Evolutionary conservation across 225 moss, liverwort and hornwort genomes (phyloP).

Genomic region (Physcomitrium patens): DNA sequence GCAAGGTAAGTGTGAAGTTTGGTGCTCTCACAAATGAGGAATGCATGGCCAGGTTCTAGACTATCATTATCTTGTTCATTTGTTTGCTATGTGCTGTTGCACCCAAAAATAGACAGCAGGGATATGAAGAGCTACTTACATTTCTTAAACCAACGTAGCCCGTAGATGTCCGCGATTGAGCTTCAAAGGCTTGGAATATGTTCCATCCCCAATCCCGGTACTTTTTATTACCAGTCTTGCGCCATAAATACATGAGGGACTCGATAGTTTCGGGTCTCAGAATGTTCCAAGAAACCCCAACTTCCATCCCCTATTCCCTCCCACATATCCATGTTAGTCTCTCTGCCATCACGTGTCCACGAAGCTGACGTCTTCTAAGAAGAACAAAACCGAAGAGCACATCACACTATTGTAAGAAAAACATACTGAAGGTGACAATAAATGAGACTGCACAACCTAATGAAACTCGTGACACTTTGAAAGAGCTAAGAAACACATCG

Average conservation of each 20-base stretch:
- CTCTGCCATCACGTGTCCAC: conserved; percentile 3
- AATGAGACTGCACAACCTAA: background rate
- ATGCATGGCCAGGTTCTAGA: too few species aligned
- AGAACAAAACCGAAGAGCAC: conserved; percentile 8
- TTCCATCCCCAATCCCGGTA: conserved; percentile 99
- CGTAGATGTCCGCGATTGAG: conserved; percentile 63
- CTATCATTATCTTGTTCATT: background rate
- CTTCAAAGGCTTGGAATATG: conserved; percentile 94
- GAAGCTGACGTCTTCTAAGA: conserved; percentile 4
- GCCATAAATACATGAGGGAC: conserved; percentile 91
- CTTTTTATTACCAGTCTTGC: conserved; percentile 87
- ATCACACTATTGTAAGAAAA: background rate
- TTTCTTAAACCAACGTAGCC: conserved; percentile 85
- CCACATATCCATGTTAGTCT: conserved; percentile 7
- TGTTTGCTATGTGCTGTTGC: background rate
- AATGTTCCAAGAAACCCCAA: conserved; percentile 81
- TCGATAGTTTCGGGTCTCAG: conserved; percentile 96
- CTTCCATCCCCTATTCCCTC: conserved; percentile 67
- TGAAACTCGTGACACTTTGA: background rate
- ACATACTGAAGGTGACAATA: background rate
- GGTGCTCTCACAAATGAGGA: too few species aligned
- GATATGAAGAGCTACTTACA: conserved; percentile 52
- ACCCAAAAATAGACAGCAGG: conserved; percentile 9
- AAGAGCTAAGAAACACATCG: background rate
- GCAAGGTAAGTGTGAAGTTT: background rate